Conservation (phyloP, 805 yeast genomes). For the Blastobotrys terrestris region DNA sequence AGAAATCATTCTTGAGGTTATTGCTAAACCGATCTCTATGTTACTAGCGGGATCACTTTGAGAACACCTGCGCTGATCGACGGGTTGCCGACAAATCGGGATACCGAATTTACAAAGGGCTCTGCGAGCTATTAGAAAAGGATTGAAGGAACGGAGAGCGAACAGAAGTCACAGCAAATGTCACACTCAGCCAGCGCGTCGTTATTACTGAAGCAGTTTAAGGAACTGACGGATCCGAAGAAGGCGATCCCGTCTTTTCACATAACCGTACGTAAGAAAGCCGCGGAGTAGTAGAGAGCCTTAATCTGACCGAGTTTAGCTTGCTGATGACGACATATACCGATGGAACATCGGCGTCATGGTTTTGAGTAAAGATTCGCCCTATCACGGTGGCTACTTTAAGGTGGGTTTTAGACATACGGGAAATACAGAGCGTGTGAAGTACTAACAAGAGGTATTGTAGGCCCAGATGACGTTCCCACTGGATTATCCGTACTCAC, state of each 20-base stretch:
- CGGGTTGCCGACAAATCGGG: neutral
- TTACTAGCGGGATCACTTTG: too few relatives aligned
- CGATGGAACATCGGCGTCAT: slow-evolving; percentile 84
- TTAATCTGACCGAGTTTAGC: slow-evolving; percentile 21
- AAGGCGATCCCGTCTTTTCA: slow-evolving; percentile 70
- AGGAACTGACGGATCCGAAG: slow-evolving; percentile 89
- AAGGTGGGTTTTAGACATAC: slow-evolving; percentile 34
- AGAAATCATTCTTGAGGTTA: too few relatives aligned
- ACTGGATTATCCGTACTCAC: slow-evolving; percentile 80
- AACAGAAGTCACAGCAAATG: slow-evolving; percentile 1
- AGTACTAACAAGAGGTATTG: neutral
- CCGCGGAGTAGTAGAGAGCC: neutral
- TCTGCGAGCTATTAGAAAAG: neutral
- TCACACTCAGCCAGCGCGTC: slow-evolving; percentile 32
- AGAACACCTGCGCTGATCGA: too few relatives aligned
- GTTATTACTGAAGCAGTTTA: slow-evolving; percentile 83
- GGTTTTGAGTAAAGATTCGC: slow-evolving; percentile 83
- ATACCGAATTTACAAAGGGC: neutral
- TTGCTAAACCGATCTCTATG: too few relatives aligned
- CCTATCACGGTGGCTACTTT: slow-evolving; percentile 91
- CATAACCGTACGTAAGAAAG: slow-evolving; percentile 40
- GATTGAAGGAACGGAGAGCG: neutral
- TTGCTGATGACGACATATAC: slow-evolving; percentile 56
- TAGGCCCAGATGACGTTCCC: slow-evolving; percentile 91
- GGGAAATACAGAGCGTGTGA: too few relatives aligned